These are phyloP conservation scores for Scalesia atractyloides DNA, from an alignment of 129 eudicot genomes.

Conservation along the genomic window DNA sequence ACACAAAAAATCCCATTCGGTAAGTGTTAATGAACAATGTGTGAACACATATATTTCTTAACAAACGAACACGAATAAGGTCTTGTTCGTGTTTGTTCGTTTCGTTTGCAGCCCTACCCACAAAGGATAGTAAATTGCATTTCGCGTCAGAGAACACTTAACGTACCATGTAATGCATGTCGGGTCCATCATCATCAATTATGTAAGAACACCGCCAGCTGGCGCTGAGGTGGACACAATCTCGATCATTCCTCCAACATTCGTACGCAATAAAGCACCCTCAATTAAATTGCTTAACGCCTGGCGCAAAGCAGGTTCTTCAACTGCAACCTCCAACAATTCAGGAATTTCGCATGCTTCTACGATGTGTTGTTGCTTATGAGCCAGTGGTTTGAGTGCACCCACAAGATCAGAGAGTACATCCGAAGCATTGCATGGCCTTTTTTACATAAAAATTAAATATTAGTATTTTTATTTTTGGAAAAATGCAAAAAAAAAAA, in stretches of 20 bases:
- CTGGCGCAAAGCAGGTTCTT: constrained; percentile 90
- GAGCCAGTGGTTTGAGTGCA: constrained; percentile 80
- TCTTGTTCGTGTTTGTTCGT: too few relatives aligned
- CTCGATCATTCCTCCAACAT: constrained; percentile 80
- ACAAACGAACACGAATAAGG: too few relatives aligned
- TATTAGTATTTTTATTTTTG: not conserved
- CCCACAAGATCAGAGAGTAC: constrained; percentile 76
- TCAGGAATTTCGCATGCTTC: constrained; percentile 52
- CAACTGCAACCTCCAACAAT: constrained; percentile 69
- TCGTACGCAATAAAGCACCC: constrained; percentile 84
- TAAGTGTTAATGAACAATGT: too few relatives aligned
- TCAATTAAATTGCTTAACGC: constrained; percentile 95
- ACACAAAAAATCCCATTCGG: too few relatives aligned
- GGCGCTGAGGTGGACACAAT: constrained; percentile 74
- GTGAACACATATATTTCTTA: too few relatives aligned
- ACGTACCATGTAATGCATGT: constrained; percentile 96
- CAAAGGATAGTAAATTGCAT: not conserved
- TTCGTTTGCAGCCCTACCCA: not conserved
- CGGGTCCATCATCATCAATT: constrained; percentile 96
- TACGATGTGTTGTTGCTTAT: constrained; percentile 59
- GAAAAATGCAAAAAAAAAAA: not conserved
- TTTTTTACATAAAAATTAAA: constrained; percentile 34
- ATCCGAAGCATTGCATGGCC: constrained; percentile 77
- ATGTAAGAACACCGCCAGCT: constrained; percentile 85
- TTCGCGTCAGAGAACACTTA: not conserved